A percentile compares a stretch with the other conserved stretches of the same genome.
phyloP scores from a whole-genome alignment of 106 monocot genomes.

The Dioscorea alata region DNA sequence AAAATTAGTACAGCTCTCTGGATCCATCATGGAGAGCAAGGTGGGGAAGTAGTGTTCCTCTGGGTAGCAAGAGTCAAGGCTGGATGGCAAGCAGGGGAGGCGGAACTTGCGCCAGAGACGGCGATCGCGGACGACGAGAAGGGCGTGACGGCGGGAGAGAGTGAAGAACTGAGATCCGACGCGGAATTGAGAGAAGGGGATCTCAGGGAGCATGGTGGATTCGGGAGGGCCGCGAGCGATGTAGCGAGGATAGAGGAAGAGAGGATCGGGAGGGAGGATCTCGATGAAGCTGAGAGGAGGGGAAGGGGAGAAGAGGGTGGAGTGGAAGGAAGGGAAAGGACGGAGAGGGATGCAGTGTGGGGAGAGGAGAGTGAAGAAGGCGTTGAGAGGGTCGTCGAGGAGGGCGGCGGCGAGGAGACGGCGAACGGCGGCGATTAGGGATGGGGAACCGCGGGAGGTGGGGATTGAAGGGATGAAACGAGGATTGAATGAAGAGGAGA shows the following conservation, averaged over 20 bases:
- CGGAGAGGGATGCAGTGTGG: slow-evolving; percentile 85
- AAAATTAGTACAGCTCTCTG: slow-evolving; percentile 46
- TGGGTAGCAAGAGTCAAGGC: slow-evolving; percentile 74
- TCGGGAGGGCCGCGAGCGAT: slow-evolving; percentile 61
- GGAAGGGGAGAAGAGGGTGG: slow-evolving; percentile 24
- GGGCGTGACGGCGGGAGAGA: slow-evolving; percentile 58
- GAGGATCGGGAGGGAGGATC: slow-evolving; percentile 50
- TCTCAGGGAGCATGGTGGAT: slow-evolving; percentile 90
- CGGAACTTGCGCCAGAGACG: slow-evolving; percentile 80
- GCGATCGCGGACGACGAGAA: slow-evolving; percentile 63
- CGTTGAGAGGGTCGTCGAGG: slow-evolving; percentile 70
- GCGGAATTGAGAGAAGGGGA: slow-evolving; percentile 64
- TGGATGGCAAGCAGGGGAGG: slow-evolving; percentile 53
- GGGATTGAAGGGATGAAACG: slow-evolving; percentile 38
- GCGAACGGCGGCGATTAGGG: slow-evolving; percentile 85
- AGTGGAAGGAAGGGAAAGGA: slow-evolving; percentile 61
- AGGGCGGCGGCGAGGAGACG: slow-evolving; percentile 85
- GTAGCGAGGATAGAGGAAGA: slow-evolving; percentile 46
- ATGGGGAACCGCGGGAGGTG: slow-evolving; percentile 79
- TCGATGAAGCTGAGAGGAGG: slow-evolving; percentile 61
- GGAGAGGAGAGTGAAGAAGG: slow-evolving; percentile 79
- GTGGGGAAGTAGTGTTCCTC: slow-evolving; percentile 99
- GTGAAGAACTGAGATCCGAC: slow-evolving; percentile 92
- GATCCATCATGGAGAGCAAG: slow-evolving; percentile 72
- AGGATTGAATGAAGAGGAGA: slow-evolving; percentile 42